A percentile compares a stretch with the other conserved stretches of the same genome.
Evolutionary conservation across 2,329 filamentous ascomycete genomes (phyloP).

Genomic region (Penicillium sp.): DNA sequence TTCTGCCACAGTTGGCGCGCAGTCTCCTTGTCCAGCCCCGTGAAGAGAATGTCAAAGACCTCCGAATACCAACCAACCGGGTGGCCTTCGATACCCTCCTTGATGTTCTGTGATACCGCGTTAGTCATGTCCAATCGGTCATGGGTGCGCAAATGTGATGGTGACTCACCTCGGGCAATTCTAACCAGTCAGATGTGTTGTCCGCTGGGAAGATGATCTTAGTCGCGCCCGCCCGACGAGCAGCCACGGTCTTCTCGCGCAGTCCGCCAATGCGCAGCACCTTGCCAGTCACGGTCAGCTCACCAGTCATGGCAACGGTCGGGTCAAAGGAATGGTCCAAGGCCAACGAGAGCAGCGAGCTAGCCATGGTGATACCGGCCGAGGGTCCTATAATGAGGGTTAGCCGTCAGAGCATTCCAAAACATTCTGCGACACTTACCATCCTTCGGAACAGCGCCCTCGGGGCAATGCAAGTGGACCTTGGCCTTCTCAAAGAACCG

Average conservation of each 20-base stretch:
- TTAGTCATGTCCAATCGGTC: constrained; percentile 10
- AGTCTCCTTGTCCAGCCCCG: constrained; percentile 64
- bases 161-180: constrained; percentile 80
- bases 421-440: constrained; percentile 41
- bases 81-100: constrained; percentile 86
- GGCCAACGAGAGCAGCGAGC: constrained; percentile 77
- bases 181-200: constrained; percentile 94
- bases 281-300: constrained; percentile 94
- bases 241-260: constrained; percentile 94
- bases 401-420: neutral
- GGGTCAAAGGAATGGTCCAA: constrained; percentile 72
- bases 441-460: constrained; percentile 93
- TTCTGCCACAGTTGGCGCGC: constrained; percentile 69
- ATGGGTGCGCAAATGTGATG: neutral
- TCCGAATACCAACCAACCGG: constrained; percentile 91
- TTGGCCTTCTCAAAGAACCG: constrained; percentile 93
- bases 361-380: constrained; percentile 98
- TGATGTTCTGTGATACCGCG: constrained; percentile 70
- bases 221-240: constrained; percentile 82
- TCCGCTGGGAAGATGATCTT: constrained; percentile 93
- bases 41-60: constrained; percentile 87
- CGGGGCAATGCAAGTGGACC: constrained; percentile 92
- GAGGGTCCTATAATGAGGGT: constrained; percentile 53
- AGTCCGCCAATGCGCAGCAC: constrained; percentile 90
- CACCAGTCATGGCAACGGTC: constrained; percentile 94